Percentiles rank a stretch among this genome's conserved stretches.
Conservation (phyloP, 495 filamentous ascomycete species). For the Cercophora scortea region DNA sequence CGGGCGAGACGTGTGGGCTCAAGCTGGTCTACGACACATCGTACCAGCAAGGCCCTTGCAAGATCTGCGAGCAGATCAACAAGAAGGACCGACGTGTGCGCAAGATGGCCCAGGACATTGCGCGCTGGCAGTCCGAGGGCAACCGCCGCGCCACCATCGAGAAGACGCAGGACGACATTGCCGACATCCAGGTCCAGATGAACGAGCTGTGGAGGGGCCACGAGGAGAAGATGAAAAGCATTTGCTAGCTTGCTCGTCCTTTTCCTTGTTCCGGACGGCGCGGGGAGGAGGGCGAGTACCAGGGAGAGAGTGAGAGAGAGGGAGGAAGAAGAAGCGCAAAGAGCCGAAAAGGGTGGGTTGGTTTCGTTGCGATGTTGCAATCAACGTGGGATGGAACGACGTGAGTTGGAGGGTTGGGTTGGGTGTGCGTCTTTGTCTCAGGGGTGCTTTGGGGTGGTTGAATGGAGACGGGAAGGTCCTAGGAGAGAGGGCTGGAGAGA, state of each 20-base stretch:
- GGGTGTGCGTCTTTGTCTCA: too few relatives aligned
- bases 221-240: constrained; percentile 24
- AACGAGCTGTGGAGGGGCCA: constrained; percentile 44
- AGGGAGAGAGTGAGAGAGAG: not conserved
- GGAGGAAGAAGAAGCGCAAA: not conserved
- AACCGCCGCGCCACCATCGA: constrained; percentile 76
- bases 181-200: constrained; percentile 60
- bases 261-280: too few relatives aligned
- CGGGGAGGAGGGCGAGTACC: too few relatives aligned
- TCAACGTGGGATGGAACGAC: too few relatives aligned
- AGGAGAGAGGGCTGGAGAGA: too few relatives aligned
- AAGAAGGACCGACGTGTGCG: constrained; percentile 72
- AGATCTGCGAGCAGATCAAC: constrained; percentile 83
- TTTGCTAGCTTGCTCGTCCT: not conserved
- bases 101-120: constrained; percentile 70
- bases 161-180: constrained; percentile 57
- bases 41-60: constrained; percentile 55
- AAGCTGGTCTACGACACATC: constrained; percentile 73
- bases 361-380: too few relatives aligned
- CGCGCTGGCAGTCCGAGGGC: constrained; percentile 69
- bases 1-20: constrained; percentile 95
- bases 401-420: too few relatives aligned
- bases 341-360: too few relatives aligned
- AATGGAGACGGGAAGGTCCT: too few relatives aligned
- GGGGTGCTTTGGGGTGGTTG: too few relatives aligned